These are phyloP conservation scores for Westerdykella ornata DNA, from an alignment of 2,329 filamentous ascomycete genomes.

Conservation along the genomic window DNA sequence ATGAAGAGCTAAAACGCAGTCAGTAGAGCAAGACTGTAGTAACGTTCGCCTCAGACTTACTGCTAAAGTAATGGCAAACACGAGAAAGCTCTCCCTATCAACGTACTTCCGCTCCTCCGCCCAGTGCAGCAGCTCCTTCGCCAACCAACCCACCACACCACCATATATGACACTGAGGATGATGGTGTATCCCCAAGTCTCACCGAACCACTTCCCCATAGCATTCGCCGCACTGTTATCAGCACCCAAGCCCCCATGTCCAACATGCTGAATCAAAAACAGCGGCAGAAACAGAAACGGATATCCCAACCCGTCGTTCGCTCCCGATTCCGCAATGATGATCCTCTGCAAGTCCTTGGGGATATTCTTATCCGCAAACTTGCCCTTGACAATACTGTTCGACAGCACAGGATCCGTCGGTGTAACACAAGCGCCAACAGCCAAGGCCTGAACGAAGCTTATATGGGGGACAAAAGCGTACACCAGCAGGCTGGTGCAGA, in stretches of 20 bases:
- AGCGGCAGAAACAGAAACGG: constrained; percentile 81
- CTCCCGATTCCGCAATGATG: constrained; percentile 63
- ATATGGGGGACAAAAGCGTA: constrained; percentile 69
- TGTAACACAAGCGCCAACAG: constrained; percentile 79
- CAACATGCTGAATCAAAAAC: constrained; percentile 70
- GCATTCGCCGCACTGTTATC: constrained; percentile 55
- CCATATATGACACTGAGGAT: constrained; percentile 73
- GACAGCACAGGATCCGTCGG: constrained; percentile 85
- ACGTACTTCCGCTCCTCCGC: constrained; percentile 75
- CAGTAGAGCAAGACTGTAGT: too few species aligned
- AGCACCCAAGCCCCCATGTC: constrained; percentile 47
- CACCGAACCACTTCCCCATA: constrained; percentile 74
- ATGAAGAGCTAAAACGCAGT: constrained; percentile 75
- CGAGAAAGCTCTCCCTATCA: constrained; percentile 78
- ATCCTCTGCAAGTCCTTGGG: constrained; percentile 71
- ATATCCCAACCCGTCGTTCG: constrained; percentile 84
- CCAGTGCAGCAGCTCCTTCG: constrained; percentile 76
- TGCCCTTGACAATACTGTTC: constrained; percentile 87
- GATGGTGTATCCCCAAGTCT: constrained; percentile 80
- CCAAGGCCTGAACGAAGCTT: constrained; percentile 69
- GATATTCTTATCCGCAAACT: constrained; percentile 86
- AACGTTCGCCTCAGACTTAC: too few species aligned
- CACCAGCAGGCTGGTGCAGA: constrained; percentile 69
- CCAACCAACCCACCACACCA: constrained; percentile 68
- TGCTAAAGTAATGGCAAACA: constrained; percentile 77